Conservation (phyloP, 1,284 basidiomycete genomes). For the Megacollybia platyphylla region DNA sequence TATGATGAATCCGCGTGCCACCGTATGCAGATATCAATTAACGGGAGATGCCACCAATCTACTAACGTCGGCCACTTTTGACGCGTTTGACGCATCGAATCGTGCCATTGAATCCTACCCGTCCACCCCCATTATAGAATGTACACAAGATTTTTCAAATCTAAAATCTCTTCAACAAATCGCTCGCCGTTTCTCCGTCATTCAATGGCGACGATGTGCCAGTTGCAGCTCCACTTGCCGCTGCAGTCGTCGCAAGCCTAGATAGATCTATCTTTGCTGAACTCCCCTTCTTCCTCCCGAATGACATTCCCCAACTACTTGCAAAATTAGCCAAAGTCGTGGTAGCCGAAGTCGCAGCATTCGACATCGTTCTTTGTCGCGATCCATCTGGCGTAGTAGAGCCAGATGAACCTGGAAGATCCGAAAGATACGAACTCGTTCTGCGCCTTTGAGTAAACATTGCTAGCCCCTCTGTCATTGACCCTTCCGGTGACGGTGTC, state of each 20-base stretch:
- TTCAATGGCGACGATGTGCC: slow-evolving; percentile 9
- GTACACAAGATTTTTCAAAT: slow-evolving; percentile 1
- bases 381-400: neutral
- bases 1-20: no score
- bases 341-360: slow-evolving; percentile 6
- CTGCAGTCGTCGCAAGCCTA: slow-evolving; percentile 11
- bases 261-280: slow-evolving; percentile 3
- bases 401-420: slow-evolving; percentile 19
- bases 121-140: no score
- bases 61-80: no score
- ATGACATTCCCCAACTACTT: slow-evolving; percentile 51
- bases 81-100: no score
- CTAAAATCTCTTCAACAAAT: slow-evolving; percentile 27
- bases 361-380: neutral
- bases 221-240: slow-evolving; percentile 11
- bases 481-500: slow-evolving; percentile 46
- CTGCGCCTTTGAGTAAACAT: slow-evolving; percentile 28
- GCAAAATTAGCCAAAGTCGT: slow-evolving; percentile 49
- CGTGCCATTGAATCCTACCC: no score
- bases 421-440: slow-evolving; percentile 44
- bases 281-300: slow-evolving; percentile 37
- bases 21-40: no score
- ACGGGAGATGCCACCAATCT: no score
- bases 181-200: slow-evolving; percentile 22
- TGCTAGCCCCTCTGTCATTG: slow-evolving; percentile 41